Conservation (phyloP, 1,139 yeast genomes). For the Candida mesenterica region DNA sequence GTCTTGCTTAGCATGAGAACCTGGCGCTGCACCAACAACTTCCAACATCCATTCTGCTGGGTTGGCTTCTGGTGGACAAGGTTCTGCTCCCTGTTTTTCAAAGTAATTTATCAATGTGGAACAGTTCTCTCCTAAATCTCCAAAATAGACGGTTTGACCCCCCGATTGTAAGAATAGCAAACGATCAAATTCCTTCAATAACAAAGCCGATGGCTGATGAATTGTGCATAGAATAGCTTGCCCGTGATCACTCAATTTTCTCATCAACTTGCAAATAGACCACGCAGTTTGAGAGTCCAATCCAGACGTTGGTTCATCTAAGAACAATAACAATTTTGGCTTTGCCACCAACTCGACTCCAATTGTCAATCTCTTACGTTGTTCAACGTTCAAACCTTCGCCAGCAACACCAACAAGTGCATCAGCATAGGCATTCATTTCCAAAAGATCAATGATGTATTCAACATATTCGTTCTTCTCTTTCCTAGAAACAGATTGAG, state of each 20-base stretch:
- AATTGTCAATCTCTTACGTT: conserved; percentile 78
- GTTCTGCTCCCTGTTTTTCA: conserved; percentile 65
- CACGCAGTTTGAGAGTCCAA: conserved; percentile 91
- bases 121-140: conserved; percentile 71
- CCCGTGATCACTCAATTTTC: conserved; percentile 72
- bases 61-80: conserved; percentile 58
- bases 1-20: conserved; percentile 62
- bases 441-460: conserved; percentile 63
- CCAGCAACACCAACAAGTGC: conserved; percentile 86
- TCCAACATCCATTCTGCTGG: conserved; percentile 87
- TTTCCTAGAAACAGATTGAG: conserved; percentile 45
- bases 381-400: conserved; percentile 76
- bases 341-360: conserved; percentile 89
- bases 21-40: conserved; percentile 81
- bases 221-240: conserved; percentile 83
- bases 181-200: conserved; percentile 76
- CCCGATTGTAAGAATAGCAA: conserved; percentile 69
- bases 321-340: conserved; percentile 74
- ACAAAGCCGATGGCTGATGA: conserved; percentile 79
- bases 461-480: conserved; percentile 75
- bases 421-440: conserved; percentile 73
- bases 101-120: conserved; percentile 62
- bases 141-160: conserved; percentile 78
- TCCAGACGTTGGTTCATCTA: conserved; percentile 94
- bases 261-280: conserved; percentile 75